Conservation (phyloP, 1,139 yeast species). For the Pichia sp. region DNA sequence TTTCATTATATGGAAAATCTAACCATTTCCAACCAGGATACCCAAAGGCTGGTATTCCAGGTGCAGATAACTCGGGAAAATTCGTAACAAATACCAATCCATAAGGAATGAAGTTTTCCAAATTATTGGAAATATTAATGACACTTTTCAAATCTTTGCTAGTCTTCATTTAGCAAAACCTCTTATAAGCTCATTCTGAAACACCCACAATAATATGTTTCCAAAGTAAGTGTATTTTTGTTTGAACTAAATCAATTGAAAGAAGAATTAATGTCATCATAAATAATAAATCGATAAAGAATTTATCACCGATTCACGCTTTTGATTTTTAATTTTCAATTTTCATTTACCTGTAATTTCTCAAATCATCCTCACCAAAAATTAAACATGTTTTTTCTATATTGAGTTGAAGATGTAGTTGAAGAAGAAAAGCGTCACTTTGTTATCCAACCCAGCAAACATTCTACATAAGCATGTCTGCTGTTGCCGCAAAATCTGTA, state of each 20-base stretch:
- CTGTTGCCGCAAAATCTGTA: constrained; percentile 7
- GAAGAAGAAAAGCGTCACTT: too few relatives aligned
- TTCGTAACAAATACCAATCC: constrained; percentile 43
- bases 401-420: not conserved
- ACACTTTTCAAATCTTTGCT: not conserved
- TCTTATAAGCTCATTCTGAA: not conserved
- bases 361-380: not conserved
- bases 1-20: constrained; percentile 31
- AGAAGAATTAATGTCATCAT: too few relatives aligned
- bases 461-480: constrained; percentile 5
- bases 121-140: constrained; percentile 33
- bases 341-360: too few relatives aligned
- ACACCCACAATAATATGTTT: not conserved
- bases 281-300: too few relatives aligned
- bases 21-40: constrained; percentile 44
- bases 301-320: not conserved
- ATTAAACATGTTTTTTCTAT: not conserved
- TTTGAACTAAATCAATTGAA: too few relatives aligned
- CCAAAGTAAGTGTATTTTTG: not conserved
- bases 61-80: constrained; percentile 24
- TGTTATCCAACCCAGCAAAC: not conserved
- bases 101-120: constrained; percentile 36
- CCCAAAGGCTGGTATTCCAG: constrained; percentile 31
- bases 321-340: not conserved
- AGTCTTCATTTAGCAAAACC: not conserved